These are phyloP conservation scores for Boletus speciosus DNA, from an alignment of 768 basidiomycete genomes.

Conservation along the genomic window DNA sequence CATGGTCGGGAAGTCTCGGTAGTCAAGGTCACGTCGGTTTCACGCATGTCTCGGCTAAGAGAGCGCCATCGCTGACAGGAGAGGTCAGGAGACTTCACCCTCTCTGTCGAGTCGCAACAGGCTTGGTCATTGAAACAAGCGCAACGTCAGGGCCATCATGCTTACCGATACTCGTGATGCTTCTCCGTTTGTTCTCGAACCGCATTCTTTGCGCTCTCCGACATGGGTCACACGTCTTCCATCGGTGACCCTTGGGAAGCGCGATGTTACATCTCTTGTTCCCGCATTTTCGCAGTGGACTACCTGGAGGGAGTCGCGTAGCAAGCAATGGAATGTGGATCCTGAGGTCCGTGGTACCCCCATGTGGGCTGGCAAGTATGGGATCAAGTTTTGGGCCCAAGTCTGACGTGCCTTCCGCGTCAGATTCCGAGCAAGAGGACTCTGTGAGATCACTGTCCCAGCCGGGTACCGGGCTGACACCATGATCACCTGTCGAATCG, in stretches of 20 bases:
- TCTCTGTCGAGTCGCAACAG: neutral
- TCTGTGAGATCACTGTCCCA: conserved; percentile 29
- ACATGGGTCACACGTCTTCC: conserved; percentile 45
- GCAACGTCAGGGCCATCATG: neutral
- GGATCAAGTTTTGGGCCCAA: neutral
- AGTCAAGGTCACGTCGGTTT: neutral
- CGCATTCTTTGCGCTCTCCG: conserved; percentile 33
- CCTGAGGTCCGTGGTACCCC: neutral
- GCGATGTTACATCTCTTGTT: conserved; percentile 34
- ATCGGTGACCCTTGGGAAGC: conserved; percentile 32
- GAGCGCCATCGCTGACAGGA: conserved; percentile 6
- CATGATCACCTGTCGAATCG: neutral
- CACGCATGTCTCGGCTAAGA: conserved; percentile 1
- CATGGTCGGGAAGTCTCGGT: conserved; percentile 38
- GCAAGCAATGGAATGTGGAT: conserved; percentile 26
- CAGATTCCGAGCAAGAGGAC: conserved; percentile 12
- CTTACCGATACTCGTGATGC: conserved; percentile 8
- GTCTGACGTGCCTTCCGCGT: conserved; percentile 2
- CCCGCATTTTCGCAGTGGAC: conserved; percentile 28
- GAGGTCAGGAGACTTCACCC: neutral
- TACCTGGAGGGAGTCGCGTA: conserved; percentile 9
- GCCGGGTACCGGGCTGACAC: neutral
- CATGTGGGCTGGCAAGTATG: neutral
- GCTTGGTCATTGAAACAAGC: conserved; percentile 14
- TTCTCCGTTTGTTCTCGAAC: conserved; percentile 15